Percentiles rank a stretch among this genome's conserved stretches.
Conservation (phyloP, 805 yeast genomes). For the Kodamaea kakaduensis region DNA sequence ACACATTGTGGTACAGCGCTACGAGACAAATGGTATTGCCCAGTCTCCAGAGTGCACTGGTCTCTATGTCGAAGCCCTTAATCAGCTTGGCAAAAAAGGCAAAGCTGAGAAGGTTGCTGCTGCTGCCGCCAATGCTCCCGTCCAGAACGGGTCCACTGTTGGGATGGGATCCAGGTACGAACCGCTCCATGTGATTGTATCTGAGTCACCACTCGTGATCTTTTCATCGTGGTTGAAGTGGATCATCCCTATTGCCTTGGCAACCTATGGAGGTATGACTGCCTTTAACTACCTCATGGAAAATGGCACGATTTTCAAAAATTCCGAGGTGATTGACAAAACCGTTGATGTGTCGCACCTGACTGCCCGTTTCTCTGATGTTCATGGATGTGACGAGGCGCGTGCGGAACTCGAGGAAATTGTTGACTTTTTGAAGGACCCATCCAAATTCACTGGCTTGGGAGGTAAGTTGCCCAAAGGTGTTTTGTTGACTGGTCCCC, state of each 20-base stretch:
- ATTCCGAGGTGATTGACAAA: constrained; percentile 68
- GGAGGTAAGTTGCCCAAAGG: constrained; percentile 99
- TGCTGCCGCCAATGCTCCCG: constrained; percentile 11
- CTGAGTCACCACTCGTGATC: constrained; percentile 77
- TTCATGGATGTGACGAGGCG: constrained; percentile 98
- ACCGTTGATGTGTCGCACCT: constrained; percentile 80
- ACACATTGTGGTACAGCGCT: constrained; percentile 92
- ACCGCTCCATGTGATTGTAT: constrained; percentile 90
- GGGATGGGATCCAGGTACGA: constrained; percentile 65
- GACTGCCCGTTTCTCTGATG: constrained; percentile 86
- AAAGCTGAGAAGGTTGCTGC: constrained; percentile 69
- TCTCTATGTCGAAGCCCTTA: constrained; percentile 77
- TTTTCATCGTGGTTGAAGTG: constrained; percentile 86
- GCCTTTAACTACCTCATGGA: constrained; percentile 79
- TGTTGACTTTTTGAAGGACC: constrained; percentile 96
- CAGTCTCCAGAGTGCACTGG: constrained; percentile 73
- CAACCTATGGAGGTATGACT: constrained; percentile 77
- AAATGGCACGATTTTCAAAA: constrained; percentile 74
- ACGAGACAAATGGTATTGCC: constrained; percentile 92
- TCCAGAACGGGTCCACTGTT: constrained; percentile 5
- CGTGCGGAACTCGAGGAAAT: constrained; percentile 95
- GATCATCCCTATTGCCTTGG: constrained; percentile 74
- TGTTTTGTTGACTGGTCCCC: constrained; percentile 94
- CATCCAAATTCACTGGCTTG: constrained; percentile 89
- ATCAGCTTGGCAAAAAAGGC: constrained; percentile 67